Conservation (phyloP, 2,329 filamentous ascomycete genomes). For the Exutisphaerella laricina region DNA sequence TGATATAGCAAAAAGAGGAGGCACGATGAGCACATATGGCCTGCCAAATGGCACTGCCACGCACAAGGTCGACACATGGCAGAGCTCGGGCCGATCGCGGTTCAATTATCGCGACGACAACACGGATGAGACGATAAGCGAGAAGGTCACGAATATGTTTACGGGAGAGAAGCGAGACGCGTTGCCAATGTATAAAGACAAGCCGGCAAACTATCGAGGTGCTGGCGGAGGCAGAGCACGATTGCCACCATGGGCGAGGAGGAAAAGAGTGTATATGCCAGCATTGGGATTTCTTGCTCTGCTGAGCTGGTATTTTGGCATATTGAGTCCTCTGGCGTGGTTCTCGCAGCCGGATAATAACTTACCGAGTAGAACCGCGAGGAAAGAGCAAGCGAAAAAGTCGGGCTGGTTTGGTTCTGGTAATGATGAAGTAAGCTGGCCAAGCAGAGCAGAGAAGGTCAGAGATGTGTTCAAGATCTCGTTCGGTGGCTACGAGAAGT, state of each 20-base stretch:
- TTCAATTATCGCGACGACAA: constrained; percentile 16
- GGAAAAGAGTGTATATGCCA: constrained; percentile 56
- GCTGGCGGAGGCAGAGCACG: constrained; percentile 48
- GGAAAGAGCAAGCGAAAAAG: constrained; percentile 32
- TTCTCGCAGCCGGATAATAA: constrained; percentile 19
- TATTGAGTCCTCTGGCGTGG: constrained; percentile 43
- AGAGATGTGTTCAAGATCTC: constrained; percentile 85
- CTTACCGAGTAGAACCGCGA: background rate
- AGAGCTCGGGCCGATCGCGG: constrained; percentile 17
- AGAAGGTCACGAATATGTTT: constrained; percentile 60
- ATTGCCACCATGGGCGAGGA: constrained; percentile 36
- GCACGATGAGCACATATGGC: constrained; percentile 21
- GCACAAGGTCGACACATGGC: constrained; percentile 13
- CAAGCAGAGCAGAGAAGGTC: constrained; percentile 69
- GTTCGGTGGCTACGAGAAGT: constrained; percentile 86
- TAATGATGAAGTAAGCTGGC: constrained; percentile 59
- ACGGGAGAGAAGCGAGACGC: constrained; percentile 50
- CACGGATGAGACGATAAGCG: constrained; percentile 47
- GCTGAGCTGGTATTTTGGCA: constrained; percentile 64
- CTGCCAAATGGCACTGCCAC: constrained; percentile 17
- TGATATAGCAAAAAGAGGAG: background rate
- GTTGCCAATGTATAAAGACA: constrained; percentile 98
- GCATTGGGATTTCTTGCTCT: constrained; percentile 52
- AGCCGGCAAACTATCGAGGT: constrained; percentile 70
- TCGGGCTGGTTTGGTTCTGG: constrained; percentile 46